Conservation (phyloP, 306 rosid species). For the Medicago ruthenica region DNA sequence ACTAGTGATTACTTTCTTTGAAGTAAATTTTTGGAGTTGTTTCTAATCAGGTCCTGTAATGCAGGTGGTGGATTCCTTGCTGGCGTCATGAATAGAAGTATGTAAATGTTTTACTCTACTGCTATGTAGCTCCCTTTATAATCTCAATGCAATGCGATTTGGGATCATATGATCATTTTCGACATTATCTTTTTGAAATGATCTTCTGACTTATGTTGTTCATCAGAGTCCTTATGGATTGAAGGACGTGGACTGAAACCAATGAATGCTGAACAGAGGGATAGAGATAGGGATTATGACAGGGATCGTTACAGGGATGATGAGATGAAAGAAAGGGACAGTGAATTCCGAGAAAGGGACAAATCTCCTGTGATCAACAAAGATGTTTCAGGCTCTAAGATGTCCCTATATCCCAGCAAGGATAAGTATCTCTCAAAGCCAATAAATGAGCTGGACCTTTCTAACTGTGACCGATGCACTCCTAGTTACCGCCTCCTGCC, state of each 20-base stretch:
- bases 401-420: slow-evolving; percentile 79
- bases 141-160: slow-evolving; percentile 36
- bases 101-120: slow-evolving; percentile 51
- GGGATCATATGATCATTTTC: slow-evolving; percentile 33
- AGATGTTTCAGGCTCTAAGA: slow-evolving; percentile 69
- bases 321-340: slow-evolving; percentile 68
- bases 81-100: slow-evolving; percentile 51
- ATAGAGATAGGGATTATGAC: slow-evolving; percentile 67
- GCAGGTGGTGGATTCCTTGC: slow-evolving; percentile 98
- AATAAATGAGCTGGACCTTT: slow-evolving; percentile 96
- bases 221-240: slow-evolving; percentile 76
- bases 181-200: slow-evolving; percentile 32
- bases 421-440: slow-evolving; percentile 91
- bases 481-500: slow-evolving; percentile 97
- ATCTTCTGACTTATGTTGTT: slow-evolving; percentile 38
- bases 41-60: slow-evolving; percentile 59
- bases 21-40: slow-evolving; percentile 34
- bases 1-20: slow-evolving; percentile 39
- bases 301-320: slow-evolving; percentile 71
- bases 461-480: slow-evolving; percentile 94
- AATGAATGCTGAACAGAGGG: slow-evolving; percentile 66
- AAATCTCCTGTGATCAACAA: slow-evolving; percentile 58
- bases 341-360: slow-evolving; percentile 73
- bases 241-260: slow-evolving; percentile 67
- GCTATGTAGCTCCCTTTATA: slow-evolving; percentile 39